Evolutionary conservation across 768 basidiomycete genomes (phyloP), one percentile per base, ranked within the genome.

Genomic region (Mycena haematopus): DNA sequence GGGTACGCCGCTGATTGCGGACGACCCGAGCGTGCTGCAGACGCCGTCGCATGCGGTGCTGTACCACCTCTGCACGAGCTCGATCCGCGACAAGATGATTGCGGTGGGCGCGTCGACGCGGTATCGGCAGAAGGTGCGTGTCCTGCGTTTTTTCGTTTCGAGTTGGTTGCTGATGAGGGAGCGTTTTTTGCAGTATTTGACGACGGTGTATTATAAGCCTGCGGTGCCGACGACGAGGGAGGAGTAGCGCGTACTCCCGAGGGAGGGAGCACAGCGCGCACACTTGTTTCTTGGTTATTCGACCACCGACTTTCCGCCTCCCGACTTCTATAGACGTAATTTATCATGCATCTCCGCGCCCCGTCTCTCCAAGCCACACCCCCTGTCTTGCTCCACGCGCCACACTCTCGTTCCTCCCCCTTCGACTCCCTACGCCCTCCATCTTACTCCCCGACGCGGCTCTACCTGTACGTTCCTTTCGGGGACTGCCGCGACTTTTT

Each of bases 11-110:
- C 78, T 78, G 31, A 66, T 83, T 71, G 79, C 82, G 27, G 90
- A 92, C 75, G 90, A 92, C 70, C 88, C 85, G 67, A 88, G 87
- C 57, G 89, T 92, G 65, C 73, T 92, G 65, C 88, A 90, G 25
- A 88, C 91, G 47, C 90, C 90, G 40, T 89, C 86, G 46, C 90
- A 92, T 72, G 88, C 89, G 52, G 88, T 92, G 31, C 77, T 92
- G 66, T 90, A 91, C 68, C 90, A 92, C 68, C 76, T 92, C 64
- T 88, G 88, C 63, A 91, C 90, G 62, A 90, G 88, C 65, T 90
- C 91, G 40, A 92, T 92, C 67, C 82, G 85, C 70, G 90, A 90
- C 70, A 89, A 89, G 15, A 88, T 89, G 47, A 76, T 92, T 38
- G 89, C 89, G 31, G 89, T 92, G 13, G 90, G 86, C 19, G 88